Percentiles rank a stretch among this genome's conserved stretches.
These are phyloP conservation scores for Suhomyces chickasaworum DNA, from an alignment of 1,139 yeast genomes.

Conservation along the genomic window DNA sequence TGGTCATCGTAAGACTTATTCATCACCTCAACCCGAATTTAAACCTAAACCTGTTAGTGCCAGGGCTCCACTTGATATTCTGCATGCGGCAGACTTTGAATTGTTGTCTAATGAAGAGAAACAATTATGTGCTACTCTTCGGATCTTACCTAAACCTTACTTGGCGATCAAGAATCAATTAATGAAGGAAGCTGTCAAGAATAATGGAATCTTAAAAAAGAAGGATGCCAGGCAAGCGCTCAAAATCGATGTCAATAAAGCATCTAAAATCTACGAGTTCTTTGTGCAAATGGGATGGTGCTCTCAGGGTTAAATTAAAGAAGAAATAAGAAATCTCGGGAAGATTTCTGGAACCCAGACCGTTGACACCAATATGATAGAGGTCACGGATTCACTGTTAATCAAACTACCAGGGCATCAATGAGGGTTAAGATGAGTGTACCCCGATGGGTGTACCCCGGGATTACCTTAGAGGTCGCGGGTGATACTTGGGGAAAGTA, in stretches of 20 bases:
- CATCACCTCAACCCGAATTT: constrained; percentile 42
- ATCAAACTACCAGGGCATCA: too few species aligned
- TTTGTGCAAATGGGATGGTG: constrained; percentile 92
- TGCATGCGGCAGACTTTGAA: constrained; percentile 82
- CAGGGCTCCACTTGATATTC: constrained; percentile 69
- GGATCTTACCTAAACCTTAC: constrained; percentile 91
- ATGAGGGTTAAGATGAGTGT: too few species aligned
- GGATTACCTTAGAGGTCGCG: background rate
- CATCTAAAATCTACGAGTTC: constrained; percentile 86
- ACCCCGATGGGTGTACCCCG: too few species aligned
- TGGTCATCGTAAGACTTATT: constrained; percentile 26
- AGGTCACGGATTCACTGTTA: too few species aligned
- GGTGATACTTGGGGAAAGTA: background rate
- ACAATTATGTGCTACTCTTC: constrained; percentile 75
- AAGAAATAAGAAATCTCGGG: constrained; percentile 2
- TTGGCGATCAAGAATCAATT: constrained; percentile 90
- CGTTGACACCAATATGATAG: too few species aligned
- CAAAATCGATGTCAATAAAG: constrained; percentile 84
- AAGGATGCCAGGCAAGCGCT: constrained; percentile 80
- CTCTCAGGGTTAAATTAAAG: constrained; percentile 44
- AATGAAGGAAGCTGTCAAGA: constrained; percentile 82
- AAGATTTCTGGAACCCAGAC: background rate
- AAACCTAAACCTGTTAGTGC: constrained; percentile 41
- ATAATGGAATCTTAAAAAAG: constrained; percentile 81
- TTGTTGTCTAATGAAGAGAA: constrained; percentile 84